Percentiles rank a stretch among this genome's conserved stretches.
phyloP scores from a whole-genome alignment of 2,329 filamentous ascomycete species.

The Lachnellula arida region DNA sequence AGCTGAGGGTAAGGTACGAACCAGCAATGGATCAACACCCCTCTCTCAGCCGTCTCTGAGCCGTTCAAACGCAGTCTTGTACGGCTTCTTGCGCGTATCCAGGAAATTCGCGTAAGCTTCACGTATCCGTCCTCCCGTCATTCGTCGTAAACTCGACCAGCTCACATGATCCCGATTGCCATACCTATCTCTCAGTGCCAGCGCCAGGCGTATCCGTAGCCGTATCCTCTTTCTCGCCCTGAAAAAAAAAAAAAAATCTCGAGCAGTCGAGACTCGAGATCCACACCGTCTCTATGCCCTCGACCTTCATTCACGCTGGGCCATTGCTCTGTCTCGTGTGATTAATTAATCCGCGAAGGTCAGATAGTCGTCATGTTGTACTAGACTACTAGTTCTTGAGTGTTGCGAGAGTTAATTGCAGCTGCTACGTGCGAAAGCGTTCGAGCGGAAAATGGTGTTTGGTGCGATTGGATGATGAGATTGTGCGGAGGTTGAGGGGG shows the following conservation, averaged over 20 bases:
- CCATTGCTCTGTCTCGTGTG: constrained; percentile 37
- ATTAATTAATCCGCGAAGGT: constrained; percentile 47
- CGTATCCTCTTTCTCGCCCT: no score
- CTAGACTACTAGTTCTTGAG: constrained; percentile 4
- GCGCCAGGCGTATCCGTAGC: no score
- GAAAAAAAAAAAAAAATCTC: no score
- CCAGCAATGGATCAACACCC: constrained; percentile 51
- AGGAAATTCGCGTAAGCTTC: constrained; percentile 45
- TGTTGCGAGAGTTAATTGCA: background rate
- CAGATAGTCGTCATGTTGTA: constrained; percentile 33
- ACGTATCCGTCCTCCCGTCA: constrained; percentile 42
- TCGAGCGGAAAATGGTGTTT: constrained; percentile 14
- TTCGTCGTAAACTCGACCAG: constrained; percentile 42
- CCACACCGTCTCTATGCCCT: constrained; percentile 45
- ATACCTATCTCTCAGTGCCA: constrained; percentile 32
- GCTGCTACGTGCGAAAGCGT: constrained; percentile 4
- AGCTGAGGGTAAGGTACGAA: constrained; percentile 30
- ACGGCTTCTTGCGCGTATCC: constrained; percentile 38
- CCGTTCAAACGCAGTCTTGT: constrained; percentile 44
- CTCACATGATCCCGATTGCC: constrained; percentile 9
- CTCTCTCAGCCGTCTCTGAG: constrained; percentile 41
- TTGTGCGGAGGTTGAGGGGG: constrained; percentile 14
- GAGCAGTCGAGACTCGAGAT: constrained; percentile 31
- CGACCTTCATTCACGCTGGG: constrained; percentile 43
- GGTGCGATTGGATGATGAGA: constrained; percentile 8